Percentiles rank a stretch among this genome's conserved stretches.
Evolutionary conservation across 2,329 filamentous ascomycete genomes (phyloP).

Genomic region (Apiospora hydei): DNA sequence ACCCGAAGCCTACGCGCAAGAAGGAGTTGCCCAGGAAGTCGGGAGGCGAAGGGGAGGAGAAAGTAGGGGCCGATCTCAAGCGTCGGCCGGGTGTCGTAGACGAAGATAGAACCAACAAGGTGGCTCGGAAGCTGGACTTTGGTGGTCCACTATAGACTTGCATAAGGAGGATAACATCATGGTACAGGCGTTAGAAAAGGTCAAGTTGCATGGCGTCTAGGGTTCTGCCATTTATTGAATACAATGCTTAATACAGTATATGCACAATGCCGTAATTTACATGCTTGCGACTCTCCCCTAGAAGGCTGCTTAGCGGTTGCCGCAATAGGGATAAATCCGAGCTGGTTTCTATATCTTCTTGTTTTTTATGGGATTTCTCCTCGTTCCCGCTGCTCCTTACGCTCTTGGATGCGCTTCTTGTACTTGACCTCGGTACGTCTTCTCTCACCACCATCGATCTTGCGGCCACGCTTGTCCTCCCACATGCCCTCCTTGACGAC

Average conservation of each 20-base stretch:
- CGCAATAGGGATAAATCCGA: neutral
- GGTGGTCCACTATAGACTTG: constrained; percentile 50
- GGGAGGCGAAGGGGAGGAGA: constrained; percentile 67
- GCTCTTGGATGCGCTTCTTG: constrained; percentile 82
- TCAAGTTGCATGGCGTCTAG: constrained; percentile 19
- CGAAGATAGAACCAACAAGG: constrained; percentile 73
- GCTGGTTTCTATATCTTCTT: constrained; percentile 9
- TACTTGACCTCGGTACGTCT: constrained; percentile 84
- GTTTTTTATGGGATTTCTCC: constrained; percentile 33
- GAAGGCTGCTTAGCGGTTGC: neutral
- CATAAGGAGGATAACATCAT: constrained; percentile 10
- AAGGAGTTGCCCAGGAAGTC: constrained; percentile 82
- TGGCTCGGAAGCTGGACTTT: constrained; percentile 85
- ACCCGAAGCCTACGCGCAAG: constrained; percentile 83
- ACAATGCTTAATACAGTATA: constrained; percentile 26
- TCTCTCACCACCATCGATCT: constrained; percentile 96
- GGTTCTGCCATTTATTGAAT: constrained; percentile 15
- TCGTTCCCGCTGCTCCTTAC: constrained; percentile 66
- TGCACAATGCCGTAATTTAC: constrained; percentile 24
- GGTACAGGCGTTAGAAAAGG: constrained; percentile 13
- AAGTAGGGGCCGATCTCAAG: constrained; percentile 84
- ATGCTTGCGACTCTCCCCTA: constrained; percentile 4
- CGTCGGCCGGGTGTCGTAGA: constrained; percentile 76
- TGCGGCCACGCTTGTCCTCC: constrained; percentile 86
- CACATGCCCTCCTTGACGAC: constrained; percentile 86